Conservation (phyloP, 441 rosid genomes). For the Eutrema salsugineum region DNA sequence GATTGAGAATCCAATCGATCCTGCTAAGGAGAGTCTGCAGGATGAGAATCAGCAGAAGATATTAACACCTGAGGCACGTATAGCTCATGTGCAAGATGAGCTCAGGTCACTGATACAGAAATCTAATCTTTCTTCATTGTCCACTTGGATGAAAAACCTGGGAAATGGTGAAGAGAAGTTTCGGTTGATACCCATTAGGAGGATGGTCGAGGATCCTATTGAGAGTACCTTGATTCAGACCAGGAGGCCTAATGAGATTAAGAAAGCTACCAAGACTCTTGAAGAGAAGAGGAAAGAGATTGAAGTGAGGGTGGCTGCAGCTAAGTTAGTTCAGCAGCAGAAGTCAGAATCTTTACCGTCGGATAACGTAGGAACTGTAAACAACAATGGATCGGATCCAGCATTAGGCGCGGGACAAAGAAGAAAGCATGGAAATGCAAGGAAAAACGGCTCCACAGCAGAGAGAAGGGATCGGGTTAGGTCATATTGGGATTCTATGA, state of each 20-base stretch:
- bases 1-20: slow-evolving; percentile 75
- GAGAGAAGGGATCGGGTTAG: slow-evolving; percentile 67
- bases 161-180: slow-evolving; percentile 83
- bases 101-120: slow-evolving; percentile 69
- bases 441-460: slow-evolving; percentile 51
- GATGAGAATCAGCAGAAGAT: slow-evolving; percentile 85
- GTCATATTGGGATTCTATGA: slow-evolving; percentile 70
- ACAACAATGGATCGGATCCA: slow-evolving; percentile 45
- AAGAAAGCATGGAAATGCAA: slow-evolving; percentile 50
- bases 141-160: slow-evolving; percentile 78
- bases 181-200: slow-evolving; percentile 64
- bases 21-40: slow-evolving; percentile 83
- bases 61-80: slow-evolving; percentile 62
- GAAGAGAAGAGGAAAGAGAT: slow-evolving; percentile 93
- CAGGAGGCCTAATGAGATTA: slow-evolving; percentile 89
- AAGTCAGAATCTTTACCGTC: slow-evolving; percentile 48
- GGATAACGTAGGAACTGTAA: slow-evolving; percentile 39
- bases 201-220: slow-evolving; percentile 79
- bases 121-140: slow-evolving; percentile 61
- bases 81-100: slow-evolving; percentile 75
- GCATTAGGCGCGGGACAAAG: slow-evolving; percentile 45
- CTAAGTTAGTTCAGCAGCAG: slow-evolving; percentile 84
- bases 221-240: slow-evolving; percentile 68
- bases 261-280: slow-evolving; percentile 82
- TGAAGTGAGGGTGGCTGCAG: slow-evolving; percentile 98